phyloP scores from a whole-genome alignment of 352 stramenopile species.

The Saprolegnia parasitica region DNA sequence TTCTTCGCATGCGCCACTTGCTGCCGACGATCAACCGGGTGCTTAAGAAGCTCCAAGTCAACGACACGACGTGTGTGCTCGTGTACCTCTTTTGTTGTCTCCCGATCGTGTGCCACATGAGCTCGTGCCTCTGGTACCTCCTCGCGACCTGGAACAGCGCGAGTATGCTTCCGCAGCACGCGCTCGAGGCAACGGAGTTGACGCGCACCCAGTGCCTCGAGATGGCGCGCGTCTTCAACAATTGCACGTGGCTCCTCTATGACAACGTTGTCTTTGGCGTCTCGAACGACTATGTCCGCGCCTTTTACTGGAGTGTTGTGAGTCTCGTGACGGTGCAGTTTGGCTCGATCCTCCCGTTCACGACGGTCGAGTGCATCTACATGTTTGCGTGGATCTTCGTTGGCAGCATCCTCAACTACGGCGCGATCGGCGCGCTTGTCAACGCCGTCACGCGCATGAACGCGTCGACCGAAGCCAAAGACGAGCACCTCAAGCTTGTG shows the following conservation, averaged over 20 bases:
- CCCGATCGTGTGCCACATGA: conserved; percentile 18
- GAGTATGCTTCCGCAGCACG: background rate
- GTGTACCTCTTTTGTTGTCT: conserved; percentile 21
- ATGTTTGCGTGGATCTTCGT: conserved; percentile 58
- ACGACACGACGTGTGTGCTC: conserved; percentile 17
- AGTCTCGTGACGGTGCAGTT: conserved; percentile 69
- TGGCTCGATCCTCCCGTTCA: conserved; percentile 69
- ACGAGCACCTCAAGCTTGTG: conserved; percentile 13
- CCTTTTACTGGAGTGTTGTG: conserved; percentile 71
- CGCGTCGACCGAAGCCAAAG: background rate
- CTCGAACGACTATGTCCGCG: conserved; percentile 45
- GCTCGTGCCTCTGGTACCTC: background rate
- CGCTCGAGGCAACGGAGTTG: conserved; percentile 4
- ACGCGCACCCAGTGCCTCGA: conserved; percentile 44
- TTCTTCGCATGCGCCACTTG: conserved; percentile 12
- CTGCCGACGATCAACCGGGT: conserved; percentile 4
- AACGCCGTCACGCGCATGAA: conserved; percentile 26
- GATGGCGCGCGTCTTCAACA: conserved; percentile 29
- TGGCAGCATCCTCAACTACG: conserved; percentile 67
- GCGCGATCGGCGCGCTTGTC: conserved; percentile 44
- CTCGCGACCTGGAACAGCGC: conserved; percentile 15
- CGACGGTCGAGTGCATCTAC: conserved; percentile 60
- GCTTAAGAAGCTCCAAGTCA: conserved; percentile 17
- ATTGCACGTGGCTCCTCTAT: conserved; percentile 69
- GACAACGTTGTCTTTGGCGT: conserved; percentile 60